phyloP scores from a whole-genome alignment of 805 yeast genomes.

The Candida ponderosae region DNA sequence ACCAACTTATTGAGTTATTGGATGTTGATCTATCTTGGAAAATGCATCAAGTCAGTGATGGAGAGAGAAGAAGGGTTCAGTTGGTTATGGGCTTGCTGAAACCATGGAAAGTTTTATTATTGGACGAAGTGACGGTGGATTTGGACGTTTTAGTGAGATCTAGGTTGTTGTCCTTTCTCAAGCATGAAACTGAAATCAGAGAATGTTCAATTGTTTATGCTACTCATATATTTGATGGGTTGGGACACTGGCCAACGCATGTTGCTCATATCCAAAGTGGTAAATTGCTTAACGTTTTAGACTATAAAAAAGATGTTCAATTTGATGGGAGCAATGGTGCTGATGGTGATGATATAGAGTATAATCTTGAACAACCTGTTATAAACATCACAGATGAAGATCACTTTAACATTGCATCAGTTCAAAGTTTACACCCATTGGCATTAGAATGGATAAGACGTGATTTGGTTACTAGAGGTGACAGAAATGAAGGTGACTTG shows the following conservation, averaged over 20 bases:
- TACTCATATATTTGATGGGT: conserved; percentile 94
- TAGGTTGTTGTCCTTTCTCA: conserved; percentile 61
- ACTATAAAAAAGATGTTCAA: conserved; percentile 24
- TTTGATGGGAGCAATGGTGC: conserved; percentile 10
- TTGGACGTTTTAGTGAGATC: conserved; percentile 87
- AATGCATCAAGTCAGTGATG: conserved; percentile 89
- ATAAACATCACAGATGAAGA: conserved; percentile 14
- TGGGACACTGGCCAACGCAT: conserved; percentile 84
- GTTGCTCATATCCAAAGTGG: conserved; percentile 76
- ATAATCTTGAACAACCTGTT: conserved; percentile 11
- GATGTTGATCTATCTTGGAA: conserved; percentile 89
- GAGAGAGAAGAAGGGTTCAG: conserved; percentile 92
- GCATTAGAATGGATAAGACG: conserved; percentile 59
- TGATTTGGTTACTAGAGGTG: conserved; percentile 35
- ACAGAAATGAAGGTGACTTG: conserved; percentile 46
- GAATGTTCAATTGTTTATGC: conserved; percentile 81
- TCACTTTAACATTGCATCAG: conserved; percentile 27
- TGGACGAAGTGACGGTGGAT: conserved; percentile 97
- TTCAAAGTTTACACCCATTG: conserved; percentile 60
- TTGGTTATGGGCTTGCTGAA: conserved; percentile 85
- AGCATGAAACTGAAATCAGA: conserved; percentile 63
- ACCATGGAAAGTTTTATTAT: conserved; percentile 82
- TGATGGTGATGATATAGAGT: conserved; percentile 16
- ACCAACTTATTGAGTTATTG: conserved; percentile 61
- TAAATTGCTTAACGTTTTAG: conserved; percentile 28